Conservation (phyloP, 2,329 filamentous ascomycete genomes). For the Aspergillus persii region DNA sequence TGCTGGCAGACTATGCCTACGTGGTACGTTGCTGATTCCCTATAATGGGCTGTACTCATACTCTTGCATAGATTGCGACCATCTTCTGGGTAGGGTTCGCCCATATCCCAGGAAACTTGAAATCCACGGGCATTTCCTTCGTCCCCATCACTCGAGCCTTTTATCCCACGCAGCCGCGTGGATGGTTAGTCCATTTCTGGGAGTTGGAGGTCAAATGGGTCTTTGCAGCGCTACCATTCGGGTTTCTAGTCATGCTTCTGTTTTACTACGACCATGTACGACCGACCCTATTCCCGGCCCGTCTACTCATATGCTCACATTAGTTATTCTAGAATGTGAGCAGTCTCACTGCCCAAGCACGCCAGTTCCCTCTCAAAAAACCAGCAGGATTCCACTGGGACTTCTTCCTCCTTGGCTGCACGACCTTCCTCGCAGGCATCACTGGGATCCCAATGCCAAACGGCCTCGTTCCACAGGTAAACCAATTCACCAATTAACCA, state of each 20-base stretch:
- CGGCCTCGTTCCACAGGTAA: conserved; percentile 72
- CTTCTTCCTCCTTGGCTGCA: conserved; percentile 72
- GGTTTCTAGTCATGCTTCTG: conserved; percentile 71
- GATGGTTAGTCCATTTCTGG: conserved; percentile 80
- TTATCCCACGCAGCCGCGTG: conserved; percentile 66
- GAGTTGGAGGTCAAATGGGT: conserved; percentile 67
- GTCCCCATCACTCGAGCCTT: conserved; percentile 74
- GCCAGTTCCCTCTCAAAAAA: conserved; percentile 73
- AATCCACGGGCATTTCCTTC: conserved; percentile 62
- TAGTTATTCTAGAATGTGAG: conserved; percentile 56
- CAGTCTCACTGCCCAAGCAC: conserved; percentile 73
- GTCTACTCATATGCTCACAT: not conserved
- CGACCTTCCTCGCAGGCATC: conserved; percentile 69
- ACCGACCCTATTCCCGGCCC: not conserved
- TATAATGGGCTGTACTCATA: not conserved
- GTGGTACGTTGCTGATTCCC: conserved; percentile 32
- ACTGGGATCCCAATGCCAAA: conserved; percentile 75
- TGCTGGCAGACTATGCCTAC: conserved; percentile 55
- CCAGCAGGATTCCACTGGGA: conserved; percentile 83
- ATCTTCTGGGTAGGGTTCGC: conserved; percentile 85
- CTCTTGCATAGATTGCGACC: conserved; percentile 42
- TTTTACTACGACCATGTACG: conserved; percentile 88
- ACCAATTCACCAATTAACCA: not conserved
- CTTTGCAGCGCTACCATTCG: conserved; percentile 79
- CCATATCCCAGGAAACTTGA: conserved; percentile 74